These are phyloP conservation scores for Catharanthus roseus DNA, from an alignment of 257 asterid species.

Conservation along the genomic window DNA sequence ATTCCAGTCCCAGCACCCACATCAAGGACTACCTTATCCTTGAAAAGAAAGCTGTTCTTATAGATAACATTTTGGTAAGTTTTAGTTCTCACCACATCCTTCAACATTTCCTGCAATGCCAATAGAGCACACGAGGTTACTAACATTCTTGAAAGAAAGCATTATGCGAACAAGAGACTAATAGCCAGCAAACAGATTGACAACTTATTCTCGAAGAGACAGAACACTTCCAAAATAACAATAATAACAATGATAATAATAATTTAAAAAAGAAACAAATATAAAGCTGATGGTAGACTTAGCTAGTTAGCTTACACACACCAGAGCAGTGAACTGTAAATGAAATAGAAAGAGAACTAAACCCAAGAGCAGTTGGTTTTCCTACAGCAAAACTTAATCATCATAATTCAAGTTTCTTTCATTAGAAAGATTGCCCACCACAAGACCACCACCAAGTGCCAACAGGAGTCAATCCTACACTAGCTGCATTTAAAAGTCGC, in stretches of 20 bases:
- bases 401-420: background rate
- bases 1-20: constrained; percentile 99
- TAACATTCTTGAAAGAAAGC: background rate
- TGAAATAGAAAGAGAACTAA: background rate
- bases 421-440: background rate
- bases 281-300: too few species aligned
- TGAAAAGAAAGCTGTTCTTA: constrained; percentile 78
- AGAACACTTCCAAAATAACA: too few species aligned
- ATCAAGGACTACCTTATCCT: constrained; percentile 90
- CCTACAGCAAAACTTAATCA: background rate
- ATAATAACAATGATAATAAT: background rate
- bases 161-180: background rate
- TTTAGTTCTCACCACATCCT: constrained; percentile 82
- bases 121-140: constrained; percentile 9
- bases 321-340: background rate
- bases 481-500: background rate
- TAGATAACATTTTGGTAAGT: constrained; percentile 87
- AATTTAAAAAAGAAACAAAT: background rate
- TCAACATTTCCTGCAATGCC: constrained; percentile 81
- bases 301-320: background rate
- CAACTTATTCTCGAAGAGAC: background rate
- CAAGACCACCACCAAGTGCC: background rate
- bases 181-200: background rate
- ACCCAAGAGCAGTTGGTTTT: background rate
- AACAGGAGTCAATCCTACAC: background rate